Evolutionary conservation across 257 asterid species (phyloP).

Genomic region (Penstemon davidsonii): DNA sequence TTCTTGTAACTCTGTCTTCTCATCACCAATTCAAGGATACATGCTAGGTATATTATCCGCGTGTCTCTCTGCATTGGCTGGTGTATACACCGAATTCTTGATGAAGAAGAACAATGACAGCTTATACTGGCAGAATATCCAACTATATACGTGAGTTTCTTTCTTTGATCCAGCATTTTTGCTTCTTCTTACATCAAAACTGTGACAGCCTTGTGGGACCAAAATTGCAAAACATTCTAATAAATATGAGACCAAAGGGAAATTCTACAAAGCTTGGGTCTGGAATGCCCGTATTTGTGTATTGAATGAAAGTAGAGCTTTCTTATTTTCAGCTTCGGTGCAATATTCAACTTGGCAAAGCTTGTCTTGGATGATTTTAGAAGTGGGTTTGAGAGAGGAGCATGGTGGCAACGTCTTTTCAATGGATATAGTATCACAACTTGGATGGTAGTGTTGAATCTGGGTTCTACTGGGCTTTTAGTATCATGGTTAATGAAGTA

Average conservation of each 20-base stretch:
- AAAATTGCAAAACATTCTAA: no score
- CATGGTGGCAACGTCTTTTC: conserved; percentile 93
- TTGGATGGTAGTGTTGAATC: conserved; percentile 93
- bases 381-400: conserved; percentile 87
- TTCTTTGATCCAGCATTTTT: conserved; percentile 3
- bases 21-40: conserved; percentile 92
- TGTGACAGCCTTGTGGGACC: not conserved
- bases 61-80: conserved; percentile 93
- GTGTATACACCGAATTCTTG: conserved; percentile 96
- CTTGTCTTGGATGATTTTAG: conserved; percentile 80
- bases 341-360: conserved; percentile 87
- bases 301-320: conserved; percentile 26
- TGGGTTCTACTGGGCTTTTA: conserved; percentile 89
- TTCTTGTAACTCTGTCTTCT: conserved; percentile 81
- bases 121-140: conserved; percentile 95
- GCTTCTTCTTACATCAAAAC: conserved; percentile 11
- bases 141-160: conserved; percentile 75
- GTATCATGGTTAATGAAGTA: conserved; percentile 99
- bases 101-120: conserved; percentile 99
- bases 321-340: conserved; percentile 72
- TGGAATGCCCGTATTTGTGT: conserved; percentile 6
- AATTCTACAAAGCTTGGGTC: no score
- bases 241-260: no score
- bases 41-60: conserved; percentile 85
- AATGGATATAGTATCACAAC: conserved; percentile 79